Evolutionary conservation across 257 asterid species (phyloP), one percentile per base, ranked within the genome.

Genomic region (Eucommia ulmoides): DNA sequence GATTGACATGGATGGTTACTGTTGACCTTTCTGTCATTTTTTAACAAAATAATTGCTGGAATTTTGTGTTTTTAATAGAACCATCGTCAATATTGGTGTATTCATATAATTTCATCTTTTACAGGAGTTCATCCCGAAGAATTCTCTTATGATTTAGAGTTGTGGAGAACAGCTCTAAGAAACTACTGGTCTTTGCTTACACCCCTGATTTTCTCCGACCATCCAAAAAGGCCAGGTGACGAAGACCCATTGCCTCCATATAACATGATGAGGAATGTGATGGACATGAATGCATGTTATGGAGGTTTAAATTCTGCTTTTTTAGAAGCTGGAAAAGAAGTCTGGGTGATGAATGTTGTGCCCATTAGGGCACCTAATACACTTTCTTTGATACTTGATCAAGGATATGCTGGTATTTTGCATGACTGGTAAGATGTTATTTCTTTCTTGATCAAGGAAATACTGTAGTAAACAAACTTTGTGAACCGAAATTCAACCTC

Each of bases 121-220:
- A 46, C 78, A 91, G 96, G 94, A 71, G 63, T 91, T 60, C 66
- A 57, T 56, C 70, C 79, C 38, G 95, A 80, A 65, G 95, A 83
- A 62, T 91, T 67, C 61, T 69, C 44, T 44, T 85, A 83, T 61
- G 96, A 86, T 59, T 54, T 70, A 57, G 78, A 70, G 64, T 77
- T 76, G 61, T 81, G 88, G 95, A 86, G 75, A 79, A 71, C 84
- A 48, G 63, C 93, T 45, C 68, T 80, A 54, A 72, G 76, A 63
- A 77, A 81, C 61, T 91, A 83, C 77, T 91, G 99, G 99, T 83
- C 99, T 19, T 64, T 86, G 77, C 92, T 91, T 47, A 83, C 96
- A 65, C 97, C 97, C 33, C 71, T 89, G 58, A 85, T 89, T 62
- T 89, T 89, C 19, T 42, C 48, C 19, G 48, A 42, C 48, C 48